These are phyloP conservation scores for Hypoxylon sp. DNA, from an alignment of 2,329 filamentous ascomycete species.

Conservation along the genomic window DNA sequence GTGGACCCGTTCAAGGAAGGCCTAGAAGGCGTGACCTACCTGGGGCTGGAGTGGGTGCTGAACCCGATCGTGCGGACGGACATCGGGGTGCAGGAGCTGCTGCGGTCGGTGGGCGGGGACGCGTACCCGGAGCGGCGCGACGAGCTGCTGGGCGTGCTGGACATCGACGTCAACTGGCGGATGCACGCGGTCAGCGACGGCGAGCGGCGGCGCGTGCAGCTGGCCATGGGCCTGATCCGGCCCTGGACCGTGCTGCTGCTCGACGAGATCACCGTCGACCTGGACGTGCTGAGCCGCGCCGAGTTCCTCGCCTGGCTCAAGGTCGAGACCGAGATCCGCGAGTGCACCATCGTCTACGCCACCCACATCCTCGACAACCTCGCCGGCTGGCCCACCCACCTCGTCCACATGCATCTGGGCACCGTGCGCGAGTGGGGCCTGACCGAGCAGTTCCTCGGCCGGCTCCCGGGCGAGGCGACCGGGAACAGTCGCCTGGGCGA, in stretches of 20 bases:
- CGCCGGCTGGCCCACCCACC: slow-evolving; percentile 91
- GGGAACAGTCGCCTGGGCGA: slow-evolving; percentile 89
- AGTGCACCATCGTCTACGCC: slow-evolving; percentile 94
- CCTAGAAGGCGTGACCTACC: slow-evolving; percentile 94
- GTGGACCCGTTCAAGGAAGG: slow-evolving; percentile 91
- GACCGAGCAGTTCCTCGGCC: slow-evolving; percentile 72
- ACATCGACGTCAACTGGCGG: slow-evolving; percentile 91
- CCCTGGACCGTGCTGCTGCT: slow-evolving; percentile 92
- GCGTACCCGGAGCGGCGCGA: slow-evolving; percentile 83
- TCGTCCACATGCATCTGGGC: slow-evolving; percentile 95
- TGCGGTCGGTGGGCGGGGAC: slow-evolving; percentile 86
- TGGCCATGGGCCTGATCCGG: slow-evolving; percentile 92
- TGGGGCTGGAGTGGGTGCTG: slow-evolving; percentile 97
- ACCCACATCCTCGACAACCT: slow-evolving; percentile 98
- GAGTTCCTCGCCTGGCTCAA: slow-evolving; percentile 89
- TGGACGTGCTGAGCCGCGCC: slow-evolving; percentile 85
- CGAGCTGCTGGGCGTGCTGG: slow-evolving; percentile 85
- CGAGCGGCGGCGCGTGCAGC: slow-evolving; percentile 88
- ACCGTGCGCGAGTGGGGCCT: slow-evolving; percentile 86
- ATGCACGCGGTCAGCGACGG: slow-evolving; percentile 97
- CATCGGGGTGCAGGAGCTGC: slow-evolving; percentile 87
- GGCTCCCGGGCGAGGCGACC: slow-evolving; percentile 52
- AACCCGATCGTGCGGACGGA: slow-evolving; percentile 96
- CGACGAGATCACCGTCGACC: slow-evolving; percentile 96
- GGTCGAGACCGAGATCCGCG: slow-evolving; percentile 80